A percentile compares a stretch with the other conserved stretches of the same genome.
These are phyloP conservation scores for Globisporangium heterothallicum DNA, from an alignment of 352 stramenopile genomes.

Conservation along the genomic window DNA sequence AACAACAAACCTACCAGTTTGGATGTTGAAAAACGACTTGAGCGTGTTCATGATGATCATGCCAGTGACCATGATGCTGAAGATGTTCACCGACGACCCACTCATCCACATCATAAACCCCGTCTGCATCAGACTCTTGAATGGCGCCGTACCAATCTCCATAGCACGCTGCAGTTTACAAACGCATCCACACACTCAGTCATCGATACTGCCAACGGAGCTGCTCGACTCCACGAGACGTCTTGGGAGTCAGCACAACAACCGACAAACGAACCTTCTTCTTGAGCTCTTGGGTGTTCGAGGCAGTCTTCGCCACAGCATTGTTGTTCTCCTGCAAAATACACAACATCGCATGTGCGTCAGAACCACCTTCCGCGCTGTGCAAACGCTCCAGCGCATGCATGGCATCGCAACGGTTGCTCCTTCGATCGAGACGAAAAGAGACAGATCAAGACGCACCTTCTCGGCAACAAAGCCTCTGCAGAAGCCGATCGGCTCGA, in stretches of 20 bases:
- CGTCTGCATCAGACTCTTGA: conserved; percentile 91
- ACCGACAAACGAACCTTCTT: conserved; percentile 54
- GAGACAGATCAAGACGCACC: conserved; percentile 18
- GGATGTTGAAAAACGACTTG: conserved; percentile 87
- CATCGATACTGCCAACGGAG: not conserved
- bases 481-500: conserved; percentile 67
- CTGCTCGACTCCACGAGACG: not conserved
- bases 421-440: not conserved
- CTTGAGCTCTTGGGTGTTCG: conserved; percentile 80
- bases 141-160: conserved; percentile 87
- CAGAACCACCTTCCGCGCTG: too few relatives aligned
- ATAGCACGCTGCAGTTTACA: conserved; percentile 63
- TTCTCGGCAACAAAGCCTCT: conserved; percentile 54
- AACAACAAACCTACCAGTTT: conserved; percentile 30
- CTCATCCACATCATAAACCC: conserved; percentile 97
- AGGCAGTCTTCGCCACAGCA: conserved; percentile 53
- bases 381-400: not conserved
- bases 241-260: not conserved
- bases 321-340: conserved; percentile 44
- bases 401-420: not conserved
- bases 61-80: conserved; percentile 92
- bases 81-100: conserved; percentile 92
- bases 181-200: conserved; percentile 2
- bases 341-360: not conserved
- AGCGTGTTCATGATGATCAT: conserved; percentile 92